A percentile compares a stretch with the other conserved stretches of the same genome.
These are phyloP conservation scores for Chaetomiaceae sp. DNA, from an alignment of 2,329 filamentous ascomycete genomes.

Conservation along the genomic window DNA sequence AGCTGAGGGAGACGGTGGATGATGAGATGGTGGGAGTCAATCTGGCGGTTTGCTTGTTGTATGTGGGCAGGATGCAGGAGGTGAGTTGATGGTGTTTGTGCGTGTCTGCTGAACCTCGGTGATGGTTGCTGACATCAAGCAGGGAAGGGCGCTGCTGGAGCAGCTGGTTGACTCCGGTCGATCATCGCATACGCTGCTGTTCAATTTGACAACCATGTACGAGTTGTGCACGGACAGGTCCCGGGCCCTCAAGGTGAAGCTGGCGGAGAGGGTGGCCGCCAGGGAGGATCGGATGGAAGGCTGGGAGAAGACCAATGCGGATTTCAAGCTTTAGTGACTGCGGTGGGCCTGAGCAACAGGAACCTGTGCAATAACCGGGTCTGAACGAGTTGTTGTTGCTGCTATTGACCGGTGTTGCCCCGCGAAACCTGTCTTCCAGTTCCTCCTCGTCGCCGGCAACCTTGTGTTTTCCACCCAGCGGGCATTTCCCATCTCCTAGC, in stretches of 20 bases:
- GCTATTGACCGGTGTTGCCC: too few species aligned
- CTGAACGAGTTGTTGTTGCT: too few species aligned
- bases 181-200: slow-evolving; percentile 74
- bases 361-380: too few species aligned
- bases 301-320: slow-evolving; percentile 66
- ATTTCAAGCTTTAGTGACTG: slow-evolving; percentile 64
- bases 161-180: slow-evolving; percentile 56
- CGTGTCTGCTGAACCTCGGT: not conserved
- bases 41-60: slow-evolving; percentile 76
- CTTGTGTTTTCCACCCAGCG: too few species aligned
- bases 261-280: slow-evolving; percentile 66
- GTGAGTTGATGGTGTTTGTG: slow-evolving; percentile 15
- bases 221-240: slow-evolving; percentile 83
- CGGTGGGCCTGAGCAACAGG: not conserved
- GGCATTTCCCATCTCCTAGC: too few species aligned
- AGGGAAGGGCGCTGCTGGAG: slow-evolving; percentile 66
- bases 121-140: slow-evolving; percentile 25
- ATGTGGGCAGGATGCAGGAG: slow-evolving; percentile 70
- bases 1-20: slow-evolving; percentile 37
- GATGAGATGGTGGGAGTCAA: slow-evolving; percentile 78
- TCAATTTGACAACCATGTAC: slow-evolving; percentile 88
- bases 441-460: too few species aligned
- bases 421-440: too few species aligned
- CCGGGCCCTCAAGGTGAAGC: slow-evolving; percentile 60
- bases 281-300: slow-evolving; percentile 53